Evolutionary conservation across 1,284 basidiomycete genomes (phyloP), one percentile per base, ranked within the genome.

Genomic region (Trichosporon faecale): DNA sequence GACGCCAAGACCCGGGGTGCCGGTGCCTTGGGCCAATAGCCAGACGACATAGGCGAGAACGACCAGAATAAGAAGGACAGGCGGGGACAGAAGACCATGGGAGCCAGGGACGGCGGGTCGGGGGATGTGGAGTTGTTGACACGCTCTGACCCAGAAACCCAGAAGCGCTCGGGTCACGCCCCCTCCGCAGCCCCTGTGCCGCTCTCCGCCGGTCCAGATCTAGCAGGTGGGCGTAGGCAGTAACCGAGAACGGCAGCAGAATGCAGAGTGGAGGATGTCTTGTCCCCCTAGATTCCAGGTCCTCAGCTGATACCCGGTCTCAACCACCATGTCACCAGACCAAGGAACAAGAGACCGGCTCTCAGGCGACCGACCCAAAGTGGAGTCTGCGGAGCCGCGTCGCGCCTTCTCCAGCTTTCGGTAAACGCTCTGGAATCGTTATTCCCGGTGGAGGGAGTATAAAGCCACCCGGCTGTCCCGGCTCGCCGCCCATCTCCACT

Each of bases 1-100:
- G 49, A n/a, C 23, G 49, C 49, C 49, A 52, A 52, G 49, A 52
- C 49, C 49, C 49, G 49, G 49, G 49, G 49, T 52, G 49, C 49
- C 49, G 49, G 49, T 52, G 49, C 49, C 49, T 52, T 23, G 46
- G 6, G 23, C 23, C 49, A 52, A 52, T 52, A 23, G 23, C 23
- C 23, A 21, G n/a, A 23, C 49, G 23, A 23, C n/a, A 52, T 52
- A 25, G 49, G 49, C 49, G 49, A 52, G 23, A 21, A 23, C 21
- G 14, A 23, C 40, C 49, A 52, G n/a, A n/a, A n/a, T n/a, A n/a
- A n/a, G n/a, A n/a, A n/a, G 49, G 21, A 25, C 21, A 23, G 14
- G 49, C 49, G 49, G 49, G 49, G 49, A 52, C 8, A 9, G 21
- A 52, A 52, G 49, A 25, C 49, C 49, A 25, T 52, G n/a, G n/a